Percentiles rank a stretch among this genome's conserved stretches.
Evolutionary conservation across 148 eudicot genomes (phyloP).

Genomic region (Agrostemma githago): DNA sequence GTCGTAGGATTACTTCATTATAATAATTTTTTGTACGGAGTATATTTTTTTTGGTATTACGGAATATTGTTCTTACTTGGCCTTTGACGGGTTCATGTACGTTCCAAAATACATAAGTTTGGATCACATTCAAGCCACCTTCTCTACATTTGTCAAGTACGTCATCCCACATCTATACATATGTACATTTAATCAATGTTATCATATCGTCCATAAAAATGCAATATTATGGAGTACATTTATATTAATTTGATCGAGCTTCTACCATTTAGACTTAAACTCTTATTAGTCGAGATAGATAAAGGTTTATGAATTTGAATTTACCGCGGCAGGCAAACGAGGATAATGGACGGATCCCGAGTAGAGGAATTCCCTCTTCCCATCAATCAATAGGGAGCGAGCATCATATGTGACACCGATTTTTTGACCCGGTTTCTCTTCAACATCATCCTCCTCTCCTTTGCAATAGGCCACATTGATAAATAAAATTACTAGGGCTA

Average conservation of each 20-base stretch:
- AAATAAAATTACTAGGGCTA: conserved; percentile 13
- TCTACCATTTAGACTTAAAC: neutral
- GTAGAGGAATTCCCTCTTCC: conserved; percentile 37
- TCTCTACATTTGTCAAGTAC: conserved; percentile 32
- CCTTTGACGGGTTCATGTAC: conserved; percentile 42
- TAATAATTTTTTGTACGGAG: neutral
- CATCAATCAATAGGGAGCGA: conserved; percentile 41
- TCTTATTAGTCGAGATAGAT: neutral
- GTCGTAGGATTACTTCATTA: neutral
- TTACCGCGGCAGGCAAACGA: conserved; percentile 34
- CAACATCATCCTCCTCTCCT: conserved; percentile 53
- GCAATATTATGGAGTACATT: too few relatives aligned
- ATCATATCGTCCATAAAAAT: neutral
- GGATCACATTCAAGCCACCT: conserved; percentile 41
- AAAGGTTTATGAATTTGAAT: neutral
- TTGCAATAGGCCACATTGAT: conserved; percentile 6
- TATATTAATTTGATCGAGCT: neutral
- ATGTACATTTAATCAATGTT: too few relatives aligned
- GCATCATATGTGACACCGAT: conserved; percentile 17
- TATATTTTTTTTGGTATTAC: neutral
- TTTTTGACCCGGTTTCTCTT: conserved; percentile 38
- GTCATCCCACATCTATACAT: conserved; percentile 32
- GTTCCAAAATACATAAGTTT: conserved; percentile 49
- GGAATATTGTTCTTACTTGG: conserved; percentile 20
- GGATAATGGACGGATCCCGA: conserved; percentile 63